Percentiles rank a stretch among this genome's conserved stretches.
Evolutionary conservation across 2,329 filamentous ascomycete genomes (phyloP).

Genomic region (Aspergillus sojae): DNA sequence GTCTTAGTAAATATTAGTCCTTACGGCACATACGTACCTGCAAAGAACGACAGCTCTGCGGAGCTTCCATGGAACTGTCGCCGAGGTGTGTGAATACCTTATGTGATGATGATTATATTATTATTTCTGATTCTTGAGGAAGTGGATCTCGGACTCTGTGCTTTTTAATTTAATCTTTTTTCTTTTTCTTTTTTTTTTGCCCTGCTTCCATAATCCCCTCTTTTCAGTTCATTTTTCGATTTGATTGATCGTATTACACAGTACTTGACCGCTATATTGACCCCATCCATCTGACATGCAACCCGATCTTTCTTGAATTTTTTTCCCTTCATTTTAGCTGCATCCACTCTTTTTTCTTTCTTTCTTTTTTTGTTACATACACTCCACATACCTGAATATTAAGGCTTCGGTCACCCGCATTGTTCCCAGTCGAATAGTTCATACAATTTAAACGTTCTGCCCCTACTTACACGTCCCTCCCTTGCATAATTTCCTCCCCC

Average conservation of each 20-base stretch:
- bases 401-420: slow-evolving; percentile 8
- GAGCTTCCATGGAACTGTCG: slow-evolving; percentile 4
- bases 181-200: not conserved
- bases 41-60: not conserved
- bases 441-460: not conserved
- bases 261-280: slow-evolving; percentile 7
- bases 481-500: slow-evolving; percentile 10
- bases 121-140: not conserved
- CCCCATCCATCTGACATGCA: slow-evolving; percentile 5
- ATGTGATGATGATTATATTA: not conserved
- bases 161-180: not conserved
- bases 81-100: not conserved
- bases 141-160: not conserved
- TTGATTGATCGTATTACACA: slow-evolving; percentile 1
- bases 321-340: not conserved
- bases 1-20: not conserved
- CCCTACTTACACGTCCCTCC: not conserved
- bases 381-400: slow-evolving; percentile 10
- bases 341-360: not conserved
- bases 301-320: not conserved
- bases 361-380: slow-evolving; percentile 6
- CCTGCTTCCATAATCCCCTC: not conserved
- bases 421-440: not conserved
- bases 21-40: not conserved
- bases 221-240: not conserved